Evolutionary conservation across 441 rosid species (phyloP), one percentile per base, ranked within the genome.

Genomic region (Eutrema salsugineum): DNA sequence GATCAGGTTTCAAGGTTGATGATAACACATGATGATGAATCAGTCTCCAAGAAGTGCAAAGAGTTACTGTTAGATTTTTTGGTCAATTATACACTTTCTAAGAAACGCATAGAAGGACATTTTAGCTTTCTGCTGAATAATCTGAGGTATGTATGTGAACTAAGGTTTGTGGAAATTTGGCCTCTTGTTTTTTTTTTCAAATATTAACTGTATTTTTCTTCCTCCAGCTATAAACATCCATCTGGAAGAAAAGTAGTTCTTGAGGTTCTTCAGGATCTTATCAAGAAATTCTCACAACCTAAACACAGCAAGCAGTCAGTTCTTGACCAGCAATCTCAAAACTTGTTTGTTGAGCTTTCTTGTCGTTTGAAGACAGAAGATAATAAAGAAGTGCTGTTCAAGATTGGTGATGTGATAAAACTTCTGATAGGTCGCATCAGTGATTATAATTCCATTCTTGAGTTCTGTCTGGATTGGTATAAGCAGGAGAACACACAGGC

Each of bases 241-340:
- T 76, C 86, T 77, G 98, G 98, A 75, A 89, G 97, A 82, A 82
- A 85, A 76, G 86, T 97, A 54, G 94, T 87, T 28, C 93, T 93
- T 70, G 93, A 89, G 72, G 84, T 85, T 91, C 89, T 93, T 22
- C 84, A 80, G 57, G 84, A 83, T 12, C 81, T 93, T 17, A 79
- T 89, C 53, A 47, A 67, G 49, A 91, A 87, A 79, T 12, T 68
- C n/a, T 35, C 63, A 55, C 9, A 55, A 4, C 19, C 15, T 68
- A 9, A 10, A 30, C 44, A 10, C 5, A 85, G 81, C 49, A 88
- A 85, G 14, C 71, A 66, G 67, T 75, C 63, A 7, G 75, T 81
- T 70, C 68, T 91, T 71, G 84, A 86, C 63, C 76, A 81, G 61
- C 93, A 86, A 77, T 87, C 88, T 42, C 32, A 66, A 72, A 64